A percentile compares a stretch with the other conserved stretches of the same genome.
These are phyloP conservation scores for Cyberlindnera maritima DNA, from an alignment of 805 yeast species.

Conservation along the genomic window DNA sequence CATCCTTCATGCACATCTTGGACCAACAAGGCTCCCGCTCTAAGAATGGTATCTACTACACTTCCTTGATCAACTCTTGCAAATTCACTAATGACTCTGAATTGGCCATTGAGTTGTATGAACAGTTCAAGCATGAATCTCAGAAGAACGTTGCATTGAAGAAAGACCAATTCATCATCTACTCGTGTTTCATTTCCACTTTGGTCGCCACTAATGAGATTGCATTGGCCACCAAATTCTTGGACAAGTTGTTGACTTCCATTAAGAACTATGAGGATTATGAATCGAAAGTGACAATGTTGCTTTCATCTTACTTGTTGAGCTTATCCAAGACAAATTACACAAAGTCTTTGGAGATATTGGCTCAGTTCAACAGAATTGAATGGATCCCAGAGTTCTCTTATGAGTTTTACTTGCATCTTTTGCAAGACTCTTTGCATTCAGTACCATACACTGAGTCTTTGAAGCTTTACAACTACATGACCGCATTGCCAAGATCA, in stretches of 20 bases:
- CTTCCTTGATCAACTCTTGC: slow-evolving; percentile 39
- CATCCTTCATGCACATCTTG: slow-evolving; percentile 32
- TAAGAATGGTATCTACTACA: slow-evolving; percentile 35
- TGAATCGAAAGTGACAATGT: slow-evolving; percentile 34
- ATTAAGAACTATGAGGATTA: slow-evolving; percentile 36
- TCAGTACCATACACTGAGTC: slow-evolving; percentile 29
- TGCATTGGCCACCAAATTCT: slow-evolving; percentile 49
- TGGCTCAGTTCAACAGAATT: slow-evolving; percentile 35
- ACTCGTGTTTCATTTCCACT: slow-evolving; percentile 49
- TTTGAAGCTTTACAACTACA: slow-evolving; percentile 35
- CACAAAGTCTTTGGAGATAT: slow-evolving; percentile 33
- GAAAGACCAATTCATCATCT: slow-evolving; percentile 45
- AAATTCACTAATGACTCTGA: slow-evolving; percentile 35
- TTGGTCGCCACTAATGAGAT: slow-evolving; percentile 49
- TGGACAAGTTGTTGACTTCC: slow-evolving; percentile 52
- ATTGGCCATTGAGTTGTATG: slow-evolving; percentile 39
- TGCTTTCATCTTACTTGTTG: slow-evolving; percentile 44
- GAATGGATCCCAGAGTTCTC: slow-evolving; percentile 42
- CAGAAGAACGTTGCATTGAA: slow-evolving; percentile 20
- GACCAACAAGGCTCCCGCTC: slow-evolving; percentile 22
- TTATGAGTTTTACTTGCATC: slow-evolving; percentile 34
- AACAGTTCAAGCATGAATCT: slow-evolving; percentile 32
- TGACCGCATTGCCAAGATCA: slow-evolving; percentile 33
- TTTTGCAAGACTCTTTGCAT: slow-evolving; percentile 33
- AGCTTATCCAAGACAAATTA: slow-evolving; percentile 35